Base-by-base conservation (phyloP, 352 stramenopile species). In the Thraustochytrium striatum region DNA sequence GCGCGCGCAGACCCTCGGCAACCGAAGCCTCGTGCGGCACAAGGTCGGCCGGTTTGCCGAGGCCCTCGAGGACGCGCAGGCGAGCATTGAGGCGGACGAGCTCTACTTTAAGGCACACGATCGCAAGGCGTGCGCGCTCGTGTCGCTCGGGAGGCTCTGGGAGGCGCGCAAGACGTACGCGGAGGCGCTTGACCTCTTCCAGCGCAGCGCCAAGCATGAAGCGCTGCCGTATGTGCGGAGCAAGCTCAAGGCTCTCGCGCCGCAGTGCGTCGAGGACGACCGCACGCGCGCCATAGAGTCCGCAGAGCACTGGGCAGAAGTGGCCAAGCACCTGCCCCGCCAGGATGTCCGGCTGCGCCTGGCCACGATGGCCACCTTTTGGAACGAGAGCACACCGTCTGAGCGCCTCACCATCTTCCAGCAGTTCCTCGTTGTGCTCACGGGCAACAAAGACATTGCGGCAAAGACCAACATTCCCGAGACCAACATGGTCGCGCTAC, bases 291-390 rank as follows among this genome's bases (percentile, higher is more conserved):
- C 25, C 3, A 32, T 75, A 7, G 65, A 75, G 50, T 68, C 65
- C 7, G 25, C 52, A 19, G 65, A 75, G 65, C 65, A 75, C 13
- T 62, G 43, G 9, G 52, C 16, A 8, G 65, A 75, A 32, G 68
- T 75, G 0, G 43, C 32, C 36, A 61, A 39, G 65, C 30, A 62
- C 30, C 41, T 61, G 32, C 65, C 43, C 0, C 2, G 25, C n/a
- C 30, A 35, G 13, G 59, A 38, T 19, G 50, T 38, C 16, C 11
- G 7, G 41, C 21, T 75, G 25, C 65, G 65, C 8, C 39, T 75
- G 25, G 65, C 65, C 0, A 75, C 41, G 9, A 75, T 75, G 65
- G 65, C 65, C 0, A 75, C 65, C 1, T 75, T 75, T 75, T 75
- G 65, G 65, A 75, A 75, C 39, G 52, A 75, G 8, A 13, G 41